A percentile compares a stretch with the other conserved stretches of the same genome.
phyloP scores from a whole-genome alignment of 129 eudicot genomes.

The Erigeron canadensis region DNA sequence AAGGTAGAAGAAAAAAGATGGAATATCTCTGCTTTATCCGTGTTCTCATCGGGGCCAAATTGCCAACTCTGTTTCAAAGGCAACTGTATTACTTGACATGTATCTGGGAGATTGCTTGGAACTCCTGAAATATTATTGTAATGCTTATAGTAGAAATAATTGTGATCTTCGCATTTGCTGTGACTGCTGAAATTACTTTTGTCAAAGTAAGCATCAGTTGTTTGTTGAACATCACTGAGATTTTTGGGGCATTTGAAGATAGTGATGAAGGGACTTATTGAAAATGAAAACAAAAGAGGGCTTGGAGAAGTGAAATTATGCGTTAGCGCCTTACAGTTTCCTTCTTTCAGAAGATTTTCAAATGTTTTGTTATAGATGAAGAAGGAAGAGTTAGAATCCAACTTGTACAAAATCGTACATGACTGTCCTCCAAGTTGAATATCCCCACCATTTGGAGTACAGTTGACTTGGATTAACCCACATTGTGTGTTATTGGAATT shows the following conservation, averaged over 20 bases:
- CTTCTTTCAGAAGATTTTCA: neutral
- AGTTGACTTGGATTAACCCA: slow-evolving; percentile 18
- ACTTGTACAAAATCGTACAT: neutral
- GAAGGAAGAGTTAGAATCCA: neutral
- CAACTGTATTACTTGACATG: slow-evolving; percentile 14
- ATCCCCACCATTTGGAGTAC: neutral
- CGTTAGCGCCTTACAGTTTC: slow-evolving; percentile 25
- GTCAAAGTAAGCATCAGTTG: neutral
- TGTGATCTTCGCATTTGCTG: neutral
- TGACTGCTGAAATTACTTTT: neutral
- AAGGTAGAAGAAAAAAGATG: neutral
- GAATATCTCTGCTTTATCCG: slow-evolving; percentile 16
- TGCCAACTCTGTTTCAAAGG: neutral
- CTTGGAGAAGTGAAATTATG: slow-evolving; percentile 12
- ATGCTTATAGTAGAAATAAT: slow-evolving; percentile 16
- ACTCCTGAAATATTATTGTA: neutral
- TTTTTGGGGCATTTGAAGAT: slow-evolving; percentile 35
- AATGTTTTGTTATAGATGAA: neutral
- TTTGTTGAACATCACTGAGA: too few species aligned
- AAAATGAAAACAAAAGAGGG: slow-evolving; percentile 28
- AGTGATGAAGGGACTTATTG: slow-evolving; percentile 15
- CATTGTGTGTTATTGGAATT: slow-evolving; percentile 2
- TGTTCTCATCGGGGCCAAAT: too few species aligned
- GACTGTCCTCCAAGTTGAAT: neutral
- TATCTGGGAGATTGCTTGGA: slow-evolving; percentile 13